Conservation (phyloP, 106 monocot genomes). For the Acorus gramineus region DNA sequence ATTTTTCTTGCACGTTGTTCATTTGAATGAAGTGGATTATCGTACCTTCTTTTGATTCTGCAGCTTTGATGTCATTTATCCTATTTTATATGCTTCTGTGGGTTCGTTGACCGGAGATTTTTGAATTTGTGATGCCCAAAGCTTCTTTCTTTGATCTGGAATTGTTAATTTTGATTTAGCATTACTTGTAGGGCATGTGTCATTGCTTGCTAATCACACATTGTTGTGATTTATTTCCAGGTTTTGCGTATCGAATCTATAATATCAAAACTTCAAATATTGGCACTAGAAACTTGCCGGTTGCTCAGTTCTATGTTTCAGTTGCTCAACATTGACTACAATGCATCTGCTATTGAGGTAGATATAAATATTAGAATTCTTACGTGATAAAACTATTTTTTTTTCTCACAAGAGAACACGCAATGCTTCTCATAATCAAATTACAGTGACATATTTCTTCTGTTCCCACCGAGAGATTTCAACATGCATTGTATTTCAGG, state of each 20-base stretch:
- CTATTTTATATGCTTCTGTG: too few relatives aligned
- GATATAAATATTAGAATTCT: not conserved
- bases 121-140: too few relatives aligned
- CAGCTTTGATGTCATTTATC: too few relatives aligned
- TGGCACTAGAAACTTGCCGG: conserved; percentile 23
- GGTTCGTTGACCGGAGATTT: too few relatives aligned
- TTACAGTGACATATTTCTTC: not conserved
- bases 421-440: not conserved
- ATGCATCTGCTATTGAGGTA: conserved; percentile 40
- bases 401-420: not conserved
- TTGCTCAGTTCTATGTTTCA: conserved; percentile 20
- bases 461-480: not conserved
- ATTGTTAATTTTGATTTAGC: too few relatives aligned
- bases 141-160: too few relatives aligned
- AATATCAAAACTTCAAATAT: conserved; percentile 38
- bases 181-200: too few relatives aligned
- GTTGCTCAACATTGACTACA: conserved; percentile 10
- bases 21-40: too few relatives aligned
- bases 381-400: not conserved
- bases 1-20: too few relatives aligned
- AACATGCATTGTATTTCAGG: conserved; percentile 3
- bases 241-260: conserved; percentile 51
- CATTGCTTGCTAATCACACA: too few relatives aligned
- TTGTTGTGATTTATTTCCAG: conserved; percentile 23
- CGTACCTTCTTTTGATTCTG: too few relatives aligned